Percentiles rank a stretch among this genome's conserved stretches.
phyloP scores from a whole-genome alignment of 192 early-diverging fungal species.

The Podila horticola region DNA sequence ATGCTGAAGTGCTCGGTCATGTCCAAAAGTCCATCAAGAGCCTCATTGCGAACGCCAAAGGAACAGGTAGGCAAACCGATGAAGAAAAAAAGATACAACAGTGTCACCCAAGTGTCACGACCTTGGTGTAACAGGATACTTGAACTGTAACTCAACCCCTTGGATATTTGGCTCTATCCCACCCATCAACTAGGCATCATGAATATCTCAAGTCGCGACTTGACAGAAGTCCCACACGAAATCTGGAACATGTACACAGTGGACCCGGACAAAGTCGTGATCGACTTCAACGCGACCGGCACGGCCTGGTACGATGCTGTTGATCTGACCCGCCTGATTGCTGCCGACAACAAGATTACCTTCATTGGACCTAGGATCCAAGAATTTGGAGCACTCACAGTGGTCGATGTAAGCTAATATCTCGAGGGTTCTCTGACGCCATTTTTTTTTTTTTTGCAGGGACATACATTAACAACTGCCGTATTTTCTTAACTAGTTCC shows the following conservation, averaged over 20 bases:
- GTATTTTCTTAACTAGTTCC: conserved; percentile 41
- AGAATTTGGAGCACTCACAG: conserved; percentile 58
- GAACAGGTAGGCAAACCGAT: conserved; percentile 14
- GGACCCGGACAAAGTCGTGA: conserved; percentile 56
- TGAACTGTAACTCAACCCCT: neutral
- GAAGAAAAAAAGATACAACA: neutral
- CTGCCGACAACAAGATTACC: conserved; percentile 59
- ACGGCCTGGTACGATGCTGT: conserved; percentile 61
- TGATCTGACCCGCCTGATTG: conserved; percentile 63
- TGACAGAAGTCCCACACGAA: conserved; percentile 58
- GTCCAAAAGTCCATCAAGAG: conserved; percentile 52
- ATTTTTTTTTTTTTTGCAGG: neutral
- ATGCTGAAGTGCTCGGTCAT: conserved; percentile 47
- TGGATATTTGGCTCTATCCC: no score
- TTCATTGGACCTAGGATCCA: conserved; percentile 58
- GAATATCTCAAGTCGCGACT: conserved; percentile 58
- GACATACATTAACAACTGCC: neutral
- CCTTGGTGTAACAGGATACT: neutral
- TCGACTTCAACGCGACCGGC: conserved; percentile 58
- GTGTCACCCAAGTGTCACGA: no score
- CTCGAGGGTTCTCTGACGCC: neutral
- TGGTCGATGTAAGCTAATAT: conserved; percentile 56
- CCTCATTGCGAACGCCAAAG: conserved; percentile 51
- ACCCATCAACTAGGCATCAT: conserved; percentile 51
- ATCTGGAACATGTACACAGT: conserved; percentile 70